Conservation (phyloP, 2,329 filamentous ascomycete genomes). For the Septoria petroselini region DNA sequence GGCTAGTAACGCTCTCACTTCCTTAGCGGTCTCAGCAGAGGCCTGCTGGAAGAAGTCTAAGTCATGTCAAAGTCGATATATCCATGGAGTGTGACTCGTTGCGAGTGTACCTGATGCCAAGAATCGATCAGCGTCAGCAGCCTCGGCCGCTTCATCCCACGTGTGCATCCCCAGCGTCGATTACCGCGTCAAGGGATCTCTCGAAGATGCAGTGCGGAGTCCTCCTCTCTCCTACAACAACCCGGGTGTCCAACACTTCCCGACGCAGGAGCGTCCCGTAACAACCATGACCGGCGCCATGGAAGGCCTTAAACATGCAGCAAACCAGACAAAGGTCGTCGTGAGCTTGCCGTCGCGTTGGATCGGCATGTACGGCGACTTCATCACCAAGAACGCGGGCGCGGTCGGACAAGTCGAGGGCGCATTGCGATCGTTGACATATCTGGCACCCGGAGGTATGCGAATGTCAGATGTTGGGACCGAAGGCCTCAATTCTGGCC, state of each 20-base stretch:
- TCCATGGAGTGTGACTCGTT: not conserved
- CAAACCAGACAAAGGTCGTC: constrained; percentile 32
- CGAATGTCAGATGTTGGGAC: constrained; percentile 92
- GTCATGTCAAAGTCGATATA: not conserved
- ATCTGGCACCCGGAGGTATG: constrained; percentile 88
- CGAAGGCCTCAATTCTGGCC: constrained; percentile 75
- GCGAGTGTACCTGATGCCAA: not conserved
- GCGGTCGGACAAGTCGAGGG: constrained; percentile 95
- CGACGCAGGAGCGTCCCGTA: not conserved
- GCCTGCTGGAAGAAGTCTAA: not conserved
- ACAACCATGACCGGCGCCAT: constrained; percentile 23
- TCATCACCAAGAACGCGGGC: constrained; percentile 91
- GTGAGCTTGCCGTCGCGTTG: constrained; percentile 35
- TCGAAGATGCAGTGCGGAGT: not conserved
- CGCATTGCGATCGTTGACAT: constrained; percentile 84
- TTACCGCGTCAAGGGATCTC: not conserved
- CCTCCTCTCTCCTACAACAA: not conserved
- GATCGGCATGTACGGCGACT: constrained; percentile 69
- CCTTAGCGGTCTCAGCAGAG: no score
- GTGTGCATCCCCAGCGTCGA: not conserved
- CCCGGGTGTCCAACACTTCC: not conserved
- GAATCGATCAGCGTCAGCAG: not conserved
- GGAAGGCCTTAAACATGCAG: constrained; percentile 33
- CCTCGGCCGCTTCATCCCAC: not conserved
- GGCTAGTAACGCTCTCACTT: not conserved